Evolutionary conservation across 83 land plant genomes (phyloP).

Genomic region (Thuja plicata): DNA sequence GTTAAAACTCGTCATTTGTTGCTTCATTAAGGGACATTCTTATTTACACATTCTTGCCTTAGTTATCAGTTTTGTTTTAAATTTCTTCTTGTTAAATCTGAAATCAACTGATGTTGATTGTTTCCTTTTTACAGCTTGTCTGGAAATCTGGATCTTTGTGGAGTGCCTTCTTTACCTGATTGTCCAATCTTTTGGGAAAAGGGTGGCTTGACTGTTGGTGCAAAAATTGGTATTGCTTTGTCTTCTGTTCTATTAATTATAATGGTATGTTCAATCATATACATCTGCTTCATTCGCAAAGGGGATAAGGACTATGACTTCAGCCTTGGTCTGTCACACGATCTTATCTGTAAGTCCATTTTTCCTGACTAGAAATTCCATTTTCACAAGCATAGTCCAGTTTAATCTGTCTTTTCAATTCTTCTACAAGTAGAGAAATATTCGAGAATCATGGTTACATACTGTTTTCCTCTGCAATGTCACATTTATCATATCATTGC

Average conservation of each 20-base stretch:
- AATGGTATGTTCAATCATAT: slow-evolving; percentile 32
- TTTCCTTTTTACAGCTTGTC: slow-evolving; percentile 43
- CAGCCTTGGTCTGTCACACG: slow-evolving; percentile 66
- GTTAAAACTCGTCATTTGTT: background rate
- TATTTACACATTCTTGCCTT: background rate
- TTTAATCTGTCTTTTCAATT: background rate
- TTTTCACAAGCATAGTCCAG: background rate
- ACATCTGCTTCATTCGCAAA: slow-evolving; percentile 44
- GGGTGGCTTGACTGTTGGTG: slow-evolving; percentile 49
- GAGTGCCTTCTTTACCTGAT: slow-evolving; percentile 65
- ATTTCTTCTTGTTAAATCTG: background rate
- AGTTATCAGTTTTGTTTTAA: background rate
- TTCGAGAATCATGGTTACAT: background rate
- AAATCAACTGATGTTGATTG: background rate
- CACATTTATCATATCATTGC: background rate
- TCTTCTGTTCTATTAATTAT: slow-evolving; percentile 26
- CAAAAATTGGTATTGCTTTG: slow-evolving; percentile 68
- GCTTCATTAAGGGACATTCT: background rate
- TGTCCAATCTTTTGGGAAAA: slow-evolving; percentile 78
- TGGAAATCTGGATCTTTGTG: slow-evolving; percentile 77
- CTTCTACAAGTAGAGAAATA: background rate
- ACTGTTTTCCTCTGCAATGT: background rate
- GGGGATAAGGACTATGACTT: slow-evolving; percentile 72
- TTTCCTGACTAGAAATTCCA: background rate
- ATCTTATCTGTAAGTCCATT: slow-evolving; percentile 65